Evolutionary conservation across 768 basidiomycete species (phyloP).

Genomic region (Hysterangium stoloniferum): DNA sequence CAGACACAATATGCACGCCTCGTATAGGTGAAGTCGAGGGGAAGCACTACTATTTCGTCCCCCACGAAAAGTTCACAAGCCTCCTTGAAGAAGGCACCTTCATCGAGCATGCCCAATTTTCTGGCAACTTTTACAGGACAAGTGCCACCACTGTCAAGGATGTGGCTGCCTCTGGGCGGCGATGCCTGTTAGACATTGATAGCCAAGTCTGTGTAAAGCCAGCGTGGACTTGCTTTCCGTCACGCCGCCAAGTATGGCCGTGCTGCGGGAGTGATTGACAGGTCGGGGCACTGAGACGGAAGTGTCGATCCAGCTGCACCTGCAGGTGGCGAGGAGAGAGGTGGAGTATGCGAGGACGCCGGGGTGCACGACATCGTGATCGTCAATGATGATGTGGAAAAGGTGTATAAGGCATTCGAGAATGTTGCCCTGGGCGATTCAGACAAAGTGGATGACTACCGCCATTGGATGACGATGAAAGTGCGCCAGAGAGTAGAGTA

Average conservation of each 20-base stretch:
- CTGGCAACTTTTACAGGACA: slow-evolving; percentile 89
- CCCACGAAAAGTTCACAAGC: slow-evolving; percentile 57
- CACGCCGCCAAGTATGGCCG: slow-evolving; percentile 50
- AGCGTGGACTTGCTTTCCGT: not conserved
- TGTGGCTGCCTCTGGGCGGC: slow-evolving; percentile 58
- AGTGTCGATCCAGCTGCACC: slow-evolving; percentile 60
- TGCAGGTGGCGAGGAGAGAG: slow-evolving; percentile 72
- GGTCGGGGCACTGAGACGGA: slow-evolving; percentile 82
- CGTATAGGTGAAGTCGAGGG: slow-evolving; percentile 79
- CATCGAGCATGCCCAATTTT: slow-evolving; percentile 93
- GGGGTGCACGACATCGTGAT: slow-evolving; percentile 75
- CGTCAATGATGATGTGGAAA: slow-evolving; percentile 84
- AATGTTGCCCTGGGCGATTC: slow-evolving; percentile 65
- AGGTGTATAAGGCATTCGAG: slow-evolving; percentile 74
- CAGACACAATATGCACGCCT: slow-evolving; percentile 86
- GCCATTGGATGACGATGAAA: slow-evolving; percentile 30
- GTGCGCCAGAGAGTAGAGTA: too few relatives aligned
- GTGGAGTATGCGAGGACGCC: slow-evolving; percentile 76
- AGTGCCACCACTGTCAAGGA: slow-evolving; percentile 67
- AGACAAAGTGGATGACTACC: slow-evolving; percentile 60
- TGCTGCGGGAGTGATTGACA: slow-evolving; percentile 61
- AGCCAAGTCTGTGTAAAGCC: slow-evolving; percentile 64
- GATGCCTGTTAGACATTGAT: slow-evolving; percentile 94
- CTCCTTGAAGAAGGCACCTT: slow-evolving; percentile 69
- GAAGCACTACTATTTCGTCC: slow-evolving; percentile 81